phyloP scores from a whole-genome alignment of 2,329 filamentous ascomycete genomes.

The Exophiala sideris region DNA sequence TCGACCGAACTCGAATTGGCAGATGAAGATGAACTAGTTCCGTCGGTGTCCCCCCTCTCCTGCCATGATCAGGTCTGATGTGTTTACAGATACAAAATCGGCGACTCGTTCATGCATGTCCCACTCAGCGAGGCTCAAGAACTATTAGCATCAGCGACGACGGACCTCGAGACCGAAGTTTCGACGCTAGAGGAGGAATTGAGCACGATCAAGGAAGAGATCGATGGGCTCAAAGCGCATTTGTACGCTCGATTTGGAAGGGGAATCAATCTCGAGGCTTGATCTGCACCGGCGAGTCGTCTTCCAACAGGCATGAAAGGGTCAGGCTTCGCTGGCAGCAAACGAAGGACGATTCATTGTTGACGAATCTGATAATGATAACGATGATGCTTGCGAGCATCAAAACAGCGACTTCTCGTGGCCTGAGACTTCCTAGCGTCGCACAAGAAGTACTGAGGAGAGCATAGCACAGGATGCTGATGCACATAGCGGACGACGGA shows the following conservation, averaged over 20 bases:
- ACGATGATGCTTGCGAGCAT: too few species aligned
- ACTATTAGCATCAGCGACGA: constrained; percentile 68
- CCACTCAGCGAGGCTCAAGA: constrained; percentile 81
- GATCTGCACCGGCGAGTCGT: background rate
- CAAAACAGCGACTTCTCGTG: too few species aligned
- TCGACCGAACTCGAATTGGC: constrained; percentile 83
- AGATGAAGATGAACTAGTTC: constrained; percentile 90
- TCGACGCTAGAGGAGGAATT: constrained; percentile 73
- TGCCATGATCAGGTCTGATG: background rate
- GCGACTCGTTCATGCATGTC: constrained; percentile 89
- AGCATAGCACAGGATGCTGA: too few species aligned
- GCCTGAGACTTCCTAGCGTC: background rate
- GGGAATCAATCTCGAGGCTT: constrained; percentile 85
- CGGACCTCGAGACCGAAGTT: constrained; percentile 74
- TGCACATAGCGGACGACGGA: too few species aligned
- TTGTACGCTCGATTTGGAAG: constrained; percentile 92
- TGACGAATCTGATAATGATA: too few species aligned
- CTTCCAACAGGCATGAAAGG: too few species aligned
- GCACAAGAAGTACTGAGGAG: too few species aligned
- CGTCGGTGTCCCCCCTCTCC: constrained; percentile 56
- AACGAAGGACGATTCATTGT: too few species aligned
- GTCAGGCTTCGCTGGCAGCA: too few species aligned
- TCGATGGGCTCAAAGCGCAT: constrained; percentile 84
- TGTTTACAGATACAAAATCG: constrained; percentile 78
- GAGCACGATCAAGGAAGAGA: constrained; percentile 72